Base-by-base conservation (phyloP, 2,329 filamentous ascomycete genomes). In the Chaetomium globosum region DNA sequence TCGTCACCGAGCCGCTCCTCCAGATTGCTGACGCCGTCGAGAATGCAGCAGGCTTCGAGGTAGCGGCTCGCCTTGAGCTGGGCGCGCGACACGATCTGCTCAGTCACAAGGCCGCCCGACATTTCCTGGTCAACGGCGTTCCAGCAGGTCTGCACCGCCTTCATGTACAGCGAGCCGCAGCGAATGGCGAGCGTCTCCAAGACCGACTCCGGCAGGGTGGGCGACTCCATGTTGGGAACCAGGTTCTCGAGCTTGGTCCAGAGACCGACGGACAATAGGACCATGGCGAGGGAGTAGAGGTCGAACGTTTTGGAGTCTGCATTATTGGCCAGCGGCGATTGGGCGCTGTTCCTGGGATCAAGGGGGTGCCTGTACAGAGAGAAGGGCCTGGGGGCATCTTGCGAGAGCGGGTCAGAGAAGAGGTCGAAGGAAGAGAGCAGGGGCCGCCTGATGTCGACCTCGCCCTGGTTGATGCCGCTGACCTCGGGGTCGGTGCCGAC, bases 111-210 rank as follows among this genome's bases (percentile, higher is more conserved):
- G 36, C 76, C 75, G 1, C 82, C 83, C 0, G 78, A 76, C 8
- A 86, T 76, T 64, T 87, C 85, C 48, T 85, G 81, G 58, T 92
- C 89, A 2, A 89, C 87, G n/a, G 89, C 87, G 65, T 82, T 82
- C 81, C 89, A 88, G 71, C 90, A 93, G 3, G 85, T 82, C 73
- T 90, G 85, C 1, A 92, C 89, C 0, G 89, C 90, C 72, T 88
- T 89, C 83, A 87, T 89, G 75, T 92, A 94, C 0, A 90, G 81
- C 8, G 86, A 89, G 16, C 90, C 90, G 70, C 90, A 93, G 73
- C 86, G 85, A 3, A 86, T 84, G 0, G 87, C 83, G 1, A 92
- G 78, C 68, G 86, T 85, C 1, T 87, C 82, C 2, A 91, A 77
- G 0, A 86, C 82, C 31, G 88, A 84, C 66, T 88, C 85, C 0